Percentiles rank a stretch among this genome's conserved stretches.
Evolutionary conservation across 1,284 basidiomycete species (phyloP).

Genomic region (Cryptococcus sp.): DNA sequence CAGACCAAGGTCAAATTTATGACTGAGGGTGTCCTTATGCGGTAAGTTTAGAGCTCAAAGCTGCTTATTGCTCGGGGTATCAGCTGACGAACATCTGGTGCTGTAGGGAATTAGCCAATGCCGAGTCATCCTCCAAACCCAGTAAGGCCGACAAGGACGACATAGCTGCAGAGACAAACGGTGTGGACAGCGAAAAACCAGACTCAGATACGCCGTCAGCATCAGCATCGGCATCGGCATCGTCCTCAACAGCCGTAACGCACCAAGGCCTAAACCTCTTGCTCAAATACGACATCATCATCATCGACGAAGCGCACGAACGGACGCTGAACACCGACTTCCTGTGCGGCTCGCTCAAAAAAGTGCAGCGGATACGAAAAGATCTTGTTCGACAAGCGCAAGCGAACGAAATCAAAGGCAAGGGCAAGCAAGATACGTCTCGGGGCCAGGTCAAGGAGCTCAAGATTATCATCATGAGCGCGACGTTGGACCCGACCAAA

Average conservation of each 20-base stretch:
- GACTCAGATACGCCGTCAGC: background rate
- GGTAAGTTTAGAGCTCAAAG: constrained; percentile 73
- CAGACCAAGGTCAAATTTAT: constrained; percentile 84
- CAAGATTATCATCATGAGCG: constrained; percentile 96
- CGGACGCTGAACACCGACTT: constrained; percentile 92
- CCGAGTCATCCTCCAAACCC: constrained; percentile 4
- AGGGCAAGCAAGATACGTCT: constrained; percentile 44
- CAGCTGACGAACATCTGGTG: too few species aligned
- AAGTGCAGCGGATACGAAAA: constrained; percentile 75
- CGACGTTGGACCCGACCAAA: constrained; percentile 91
- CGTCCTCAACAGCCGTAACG: background rate
- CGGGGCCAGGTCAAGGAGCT: constrained; percentile 57
- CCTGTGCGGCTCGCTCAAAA: constrained; percentile 86
- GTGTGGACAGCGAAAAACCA: constrained; percentile 1
- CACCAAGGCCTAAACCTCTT: constrained; percentile 57
- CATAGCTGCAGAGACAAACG: background rate
- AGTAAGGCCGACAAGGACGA: too few species aligned
- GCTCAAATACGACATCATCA: constrained; percentile 80
- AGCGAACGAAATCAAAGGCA: constrained; percentile 54
- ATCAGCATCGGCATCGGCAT: background rate
- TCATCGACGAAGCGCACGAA: constrained; percentile 98
- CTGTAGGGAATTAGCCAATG: constrained; percentile 31
- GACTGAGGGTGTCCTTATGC: constrained; percentile 94
- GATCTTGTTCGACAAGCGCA: constrained; percentile 46
- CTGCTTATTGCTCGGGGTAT: background rate